Percentiles rank a stretch among this genome's conserved stretches.
Evolutionary conservation across 2,329 filamentous ascomycete species (phyloP).

Genomic region (Colletotrichum plurivorum): DNA sequence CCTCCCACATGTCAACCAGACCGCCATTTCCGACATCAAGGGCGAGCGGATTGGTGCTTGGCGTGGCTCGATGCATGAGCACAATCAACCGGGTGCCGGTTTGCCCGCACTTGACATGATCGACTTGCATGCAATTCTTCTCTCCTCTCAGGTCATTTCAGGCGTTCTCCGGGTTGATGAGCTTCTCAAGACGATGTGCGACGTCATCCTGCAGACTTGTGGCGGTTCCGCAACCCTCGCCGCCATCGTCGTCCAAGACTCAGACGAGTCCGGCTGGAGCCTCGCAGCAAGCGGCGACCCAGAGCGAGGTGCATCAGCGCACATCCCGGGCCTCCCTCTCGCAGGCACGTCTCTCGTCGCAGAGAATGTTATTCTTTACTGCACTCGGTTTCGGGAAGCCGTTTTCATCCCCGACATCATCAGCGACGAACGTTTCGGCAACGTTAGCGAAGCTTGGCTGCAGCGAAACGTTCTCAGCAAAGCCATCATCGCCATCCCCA

Average conservation of each 20-base stretch:
- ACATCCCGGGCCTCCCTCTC: slow-evolving; percentile 75
- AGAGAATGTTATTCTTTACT: slow-evolving; percentile 83
- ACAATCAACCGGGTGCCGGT: slow-evolving; percentile 71
- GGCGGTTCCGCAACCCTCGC: slow-evolving; percentile 79
- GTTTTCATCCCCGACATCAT: slow-evolving; percentile 82
- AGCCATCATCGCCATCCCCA: slow-evolving; percentile 85
- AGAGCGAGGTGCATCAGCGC: slow-evolving; percentile 76
- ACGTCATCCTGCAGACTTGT: slow-evolving; percentile 84
- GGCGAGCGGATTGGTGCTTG: slow-evolving; percentile 74
- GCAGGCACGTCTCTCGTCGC: slow-evolving; percentile 78
- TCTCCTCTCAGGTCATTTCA: slow-evolving; percentile 84
- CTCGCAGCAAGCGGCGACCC: slow-evolving; percentile 82
- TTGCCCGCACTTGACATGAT: slow-evolving; percentile 86
- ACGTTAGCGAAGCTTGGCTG: slow-evolving; percentile 79
- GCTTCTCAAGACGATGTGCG: slow-evolving; percentile 84
- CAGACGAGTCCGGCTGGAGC: slow-evolving; percentile 74
- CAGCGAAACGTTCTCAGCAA: slow-evolving; percentile 78
- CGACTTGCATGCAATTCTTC: slow-evolving; percentile 82
- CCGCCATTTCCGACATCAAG: slow-evolving; percentile 62
- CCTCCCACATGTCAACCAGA: slow-evolving; percentile 58
- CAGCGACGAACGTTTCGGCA: slow-evolving; percentile 83
- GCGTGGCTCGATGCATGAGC: slow-evolving; percentile 70
- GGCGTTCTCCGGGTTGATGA: slow-evolving; percentile 83
- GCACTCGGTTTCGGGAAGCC: slow-evolving; percentile 80
- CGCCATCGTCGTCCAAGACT: slow-evolving; percentile 81